A percentile compares a stretch with the other conserved stretches of the same genome.
These are phyloP conservation scores for Pseudognaphalium luteoalbum DNA, from an alignment of 129 eudicot species.

Conservation along the genomic window DNA sequence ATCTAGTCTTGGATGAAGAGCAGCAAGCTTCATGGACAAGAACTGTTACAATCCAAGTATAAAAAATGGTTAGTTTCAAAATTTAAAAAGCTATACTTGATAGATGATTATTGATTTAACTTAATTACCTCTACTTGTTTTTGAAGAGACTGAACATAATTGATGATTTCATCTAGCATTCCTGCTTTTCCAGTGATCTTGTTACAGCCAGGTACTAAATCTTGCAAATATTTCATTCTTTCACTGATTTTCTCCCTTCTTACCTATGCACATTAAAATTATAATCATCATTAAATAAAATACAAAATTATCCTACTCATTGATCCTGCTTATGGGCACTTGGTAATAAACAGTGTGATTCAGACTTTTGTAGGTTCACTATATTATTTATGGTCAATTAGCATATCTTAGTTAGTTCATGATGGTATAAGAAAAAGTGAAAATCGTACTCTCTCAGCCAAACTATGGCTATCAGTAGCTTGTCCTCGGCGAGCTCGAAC, in stretches of 20 bases:
- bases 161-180: slow-evolving; percentile 96
- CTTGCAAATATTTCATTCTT: slow-evolving; percentile 93
- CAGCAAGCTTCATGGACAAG: slow-evolving; percentile 89
- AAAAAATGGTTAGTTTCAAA: slow-evolving; percentile 18
- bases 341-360: no score
- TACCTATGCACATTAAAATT: slow-evolving; percentile 43
- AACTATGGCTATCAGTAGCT: slow-evolving; percentile 98
- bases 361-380: no score
- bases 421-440: background rate
- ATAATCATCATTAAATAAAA: background rate
- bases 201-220: slow-evolving; percentile 93
- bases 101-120: background rate
- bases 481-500: slow-evolving; percentile 99
- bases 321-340: background rate
- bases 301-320: background rate
- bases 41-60: slow-evolving; percentile 53
- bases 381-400: no score
- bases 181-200: slow-evolving; percentile 99
- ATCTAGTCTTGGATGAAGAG: slow-evolving; percentile 69
- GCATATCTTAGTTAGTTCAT: no score
- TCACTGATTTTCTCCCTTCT: slow-evolving; percentile 97
- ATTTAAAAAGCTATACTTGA: background rate
- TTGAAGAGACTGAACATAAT: slow-evolving; percentile 95
- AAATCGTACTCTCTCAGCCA: slow-evolving; percentile 78
- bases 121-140: slow-evolving; percentile 90